Evolutionary conservation across 225 moss, liverwort and hornwort species (phyloP), one percentile per base, ranked within the genome.

Genomic region (Ulota crispa): DNA sequence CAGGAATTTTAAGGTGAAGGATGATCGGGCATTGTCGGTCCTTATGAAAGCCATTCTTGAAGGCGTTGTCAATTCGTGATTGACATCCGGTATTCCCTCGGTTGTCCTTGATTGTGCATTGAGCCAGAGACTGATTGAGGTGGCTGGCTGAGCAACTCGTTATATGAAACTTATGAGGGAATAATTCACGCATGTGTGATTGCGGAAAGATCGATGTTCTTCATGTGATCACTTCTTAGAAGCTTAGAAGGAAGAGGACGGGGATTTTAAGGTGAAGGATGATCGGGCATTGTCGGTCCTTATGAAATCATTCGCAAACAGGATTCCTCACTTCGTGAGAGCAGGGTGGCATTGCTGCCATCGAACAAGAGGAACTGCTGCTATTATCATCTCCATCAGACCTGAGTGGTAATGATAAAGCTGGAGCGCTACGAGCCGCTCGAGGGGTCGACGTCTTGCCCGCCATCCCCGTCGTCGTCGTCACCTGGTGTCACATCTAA

Each of bases 351-450:
- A 18, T 23, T 54, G 53, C 41, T 54, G 54, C 13, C 11, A 11
- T 64, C 56, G 45, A 42, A n/a, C 54, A 28, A 52, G 52, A 68
- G 32, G 54, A 70, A 52, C 53, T 23, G 6, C n/a, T 8, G 34
- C n/a, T n/a, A n/a, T n/a, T n/a, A 65, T 70, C 69, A 26, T 11
- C 24, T 36, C 65, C 36, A 27, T 53, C 68, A 31, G 23, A 32
- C 37, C 70, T 75, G 78, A n/a, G 85, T 88, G 24, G 82, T 88
- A 72, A 54, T 82, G 74, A 54, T 82, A 74, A 64, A 80, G 64
- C 77, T 73, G 83, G 87, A 87, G 73, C 50, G 59, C 56, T 28
- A 85, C 85, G 80, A 80, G 73, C 64, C 73, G 54, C 78, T 80
- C 32, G 73, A 88, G 80, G 78, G 77, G 36, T 83, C 69, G 65